Conservation (phyloP, 2,329 filamentous ascomycete species). For the Stachybotrys echinatus region DNA sequence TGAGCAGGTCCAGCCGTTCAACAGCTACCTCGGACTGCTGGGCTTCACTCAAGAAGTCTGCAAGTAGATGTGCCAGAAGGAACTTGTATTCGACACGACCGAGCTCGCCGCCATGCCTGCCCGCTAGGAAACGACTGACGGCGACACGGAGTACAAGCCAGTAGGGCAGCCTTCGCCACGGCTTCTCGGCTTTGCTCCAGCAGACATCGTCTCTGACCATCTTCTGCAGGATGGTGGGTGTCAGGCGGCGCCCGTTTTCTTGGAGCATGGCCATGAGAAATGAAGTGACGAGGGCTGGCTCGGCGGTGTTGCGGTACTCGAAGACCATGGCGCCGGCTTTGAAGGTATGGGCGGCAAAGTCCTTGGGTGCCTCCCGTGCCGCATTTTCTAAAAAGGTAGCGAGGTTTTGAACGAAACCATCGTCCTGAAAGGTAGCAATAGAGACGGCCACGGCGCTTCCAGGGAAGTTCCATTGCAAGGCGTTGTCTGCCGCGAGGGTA, state of each 20-base stretch:
- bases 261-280: constrained; percentile 58
- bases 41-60: constrained; percentile 37
- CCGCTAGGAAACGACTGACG: constrained; percentile 44
- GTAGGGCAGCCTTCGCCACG: constrained; percentile 59
- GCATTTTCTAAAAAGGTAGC: constrained; percentile 51
- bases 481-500: constrained; percentile 44
- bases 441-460: constrained; percentile 45
- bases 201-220: constrained; percentile 56
- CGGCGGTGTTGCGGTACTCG: constrained; percentile 53
- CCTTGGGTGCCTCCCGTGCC: constrained; percentile 45
- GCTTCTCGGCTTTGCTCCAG: constrained; percentile 40
- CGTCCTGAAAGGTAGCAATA: constrained; percentile 13
- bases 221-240: constrained; percentile 43
- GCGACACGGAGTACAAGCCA: constrained; percentile 61
- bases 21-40: constrained; percentile 5
- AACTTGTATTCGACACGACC: constrained; percentile 49
- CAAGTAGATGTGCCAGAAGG: constrained; percentile 42
- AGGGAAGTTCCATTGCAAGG: constrained; percentile 57
- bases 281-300: constrained; percentile 54
- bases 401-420: constrained; percentile 26
- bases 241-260: constrained; percentile 40
- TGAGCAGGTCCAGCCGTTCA: constrained; percentile 14
- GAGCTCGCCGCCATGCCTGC: constrained; percentile 23
- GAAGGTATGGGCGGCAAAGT: constrained; percentile 42
- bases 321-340: constrained; percentile 46